Conservation (phyloP, 257 asterid genomes). For the Nicotiana sylvestris region DNA sequence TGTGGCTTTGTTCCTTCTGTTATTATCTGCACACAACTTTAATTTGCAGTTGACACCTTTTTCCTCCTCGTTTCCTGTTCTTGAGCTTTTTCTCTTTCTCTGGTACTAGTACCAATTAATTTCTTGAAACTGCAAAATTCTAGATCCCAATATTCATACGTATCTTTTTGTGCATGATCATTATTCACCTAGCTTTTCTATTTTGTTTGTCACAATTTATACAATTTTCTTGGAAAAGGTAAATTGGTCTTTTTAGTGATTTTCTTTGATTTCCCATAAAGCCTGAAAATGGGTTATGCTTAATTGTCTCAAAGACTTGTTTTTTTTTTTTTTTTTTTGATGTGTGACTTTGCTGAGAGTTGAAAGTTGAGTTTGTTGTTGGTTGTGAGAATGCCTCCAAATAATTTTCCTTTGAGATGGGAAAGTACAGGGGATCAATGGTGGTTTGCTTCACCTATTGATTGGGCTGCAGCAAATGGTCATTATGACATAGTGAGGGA, state of each 20-base stretch:
- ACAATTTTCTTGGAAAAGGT: background rate
- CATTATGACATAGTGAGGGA: slow-evolving; percentile 80
- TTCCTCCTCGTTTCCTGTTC: background rate
- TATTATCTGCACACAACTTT: slow-evolving; percentile 18
- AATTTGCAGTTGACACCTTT: background rate
- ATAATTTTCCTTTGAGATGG: slow-evolving; percentile 73
- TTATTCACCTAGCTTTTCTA: slow-evolving; percentile 10
- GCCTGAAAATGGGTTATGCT: background rate
- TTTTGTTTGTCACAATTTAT: background rate
- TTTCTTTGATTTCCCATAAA: background rate
- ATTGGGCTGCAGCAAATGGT: slow-evolving; percentile 96
- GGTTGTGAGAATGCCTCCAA: slow-evolving; percentile 34
- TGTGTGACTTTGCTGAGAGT: background rate
- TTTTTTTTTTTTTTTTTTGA: background rate
- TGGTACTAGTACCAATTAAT: background rate
- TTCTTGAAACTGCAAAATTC: slow-evolving; percentile 14
- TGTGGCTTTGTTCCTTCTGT: slow-evolving; percentile 28
- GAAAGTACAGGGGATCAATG: slow-evolving; percentile 87
- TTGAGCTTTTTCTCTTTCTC: slow-evolving; percentile 9
- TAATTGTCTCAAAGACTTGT: background rate
- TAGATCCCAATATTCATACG: slow-evolving; percentile 18
- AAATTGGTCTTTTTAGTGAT: background rate
- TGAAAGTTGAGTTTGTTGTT: background rate
- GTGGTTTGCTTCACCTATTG: slow-evolving; percentile 99
- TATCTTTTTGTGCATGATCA: slow-evolving; percentile 12